Base-by-base conservation (phyloP, 1,284 basidiomycete species). In the Kwoniella shivajii region DNA sequence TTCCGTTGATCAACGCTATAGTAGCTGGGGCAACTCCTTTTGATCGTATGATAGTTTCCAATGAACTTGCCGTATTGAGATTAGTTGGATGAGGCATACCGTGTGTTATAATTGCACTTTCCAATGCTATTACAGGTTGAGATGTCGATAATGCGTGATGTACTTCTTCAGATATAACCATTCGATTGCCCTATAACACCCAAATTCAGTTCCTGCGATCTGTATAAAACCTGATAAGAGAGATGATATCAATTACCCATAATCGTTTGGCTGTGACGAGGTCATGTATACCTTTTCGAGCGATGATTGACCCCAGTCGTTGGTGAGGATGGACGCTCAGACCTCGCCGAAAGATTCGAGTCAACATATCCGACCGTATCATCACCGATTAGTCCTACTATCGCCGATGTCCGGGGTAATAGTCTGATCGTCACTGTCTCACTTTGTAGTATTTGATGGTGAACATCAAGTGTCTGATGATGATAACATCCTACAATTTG, bases 41-140 rank as follows among this genome's bases (percentile, higher is more conserved):
- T 6, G 83, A 82, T 61, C 90, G 82, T n/a, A 98, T 86, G 52
- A 91, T 88, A 10, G 75, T 73, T 74, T 96, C 92, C 18, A 94
- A 81, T 6, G 87, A 86, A 24, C 80, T 79, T 0, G 90, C 88
- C 14, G 89, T 87, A 31, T 86, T 80, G 16, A 89, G 77, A 69
- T 93, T 96, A 43, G 82, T 81, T 0, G 93, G 92, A 64, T 85
- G 84, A 0, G 89, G 88, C 80, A 93, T 85, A 29, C 91, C 95
- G 81, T 97, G 92, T 0, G 94, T 94, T 59, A 96, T 86, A 59
- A 99, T 86, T 1, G 94, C 88, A 1, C 90, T 92, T 65, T 84
- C 83, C 14, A 84, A 75, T 0, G 82, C 82, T 2, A 84, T 79
- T 27, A 84, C 63, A 0, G 82, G 78, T 6, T 58, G 45, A 0